Percentiles rank a stretch among this genome's conserved stretches.
phyloP scores from a whole-genome alignment of 225 moss, liverwort and hornwort species.

The Neckera pumila region DNA sequence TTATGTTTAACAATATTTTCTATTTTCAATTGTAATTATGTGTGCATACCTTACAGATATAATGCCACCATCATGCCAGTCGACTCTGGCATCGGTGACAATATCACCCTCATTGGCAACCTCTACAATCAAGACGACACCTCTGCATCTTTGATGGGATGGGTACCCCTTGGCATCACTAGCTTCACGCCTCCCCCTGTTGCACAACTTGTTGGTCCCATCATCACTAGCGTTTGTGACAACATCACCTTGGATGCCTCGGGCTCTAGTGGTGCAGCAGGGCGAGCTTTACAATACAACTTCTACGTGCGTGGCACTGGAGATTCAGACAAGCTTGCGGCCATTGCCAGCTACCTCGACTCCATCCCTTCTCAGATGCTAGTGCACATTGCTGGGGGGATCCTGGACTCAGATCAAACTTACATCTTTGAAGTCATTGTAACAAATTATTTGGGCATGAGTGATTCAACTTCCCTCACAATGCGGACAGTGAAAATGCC shows the following conservation, averaged over 20 bases:
- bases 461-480: neutral
- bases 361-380: slow-evolving; percentile 28
- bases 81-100: slow-evolving; percentile 1
- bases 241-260: slow-evolving; percentile 43
- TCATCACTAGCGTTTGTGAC: slow-evolving; percentile 18
- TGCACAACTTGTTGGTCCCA: slow-evolving; percentile 21
- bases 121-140: slow-evolving; percentile 21
- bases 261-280: slow-evolving; percentile 13
- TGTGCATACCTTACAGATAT: neutral
- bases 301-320: slow-evolving; percentile 34
- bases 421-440: slow-evolving; percentile 46
- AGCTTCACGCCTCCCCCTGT: slow-evolving; percentile 19
- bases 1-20: rapidly evolving
- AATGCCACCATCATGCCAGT: slow-evolving; percentile 35
- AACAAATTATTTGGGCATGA: slow-evolving; percentile 27
- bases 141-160: slow-evolving; percentile 14
- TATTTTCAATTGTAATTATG: neutral
- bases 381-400: slow-evolving; percentile 9
- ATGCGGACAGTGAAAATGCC: neutral
- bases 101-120: slow-evolving; percentile 2
- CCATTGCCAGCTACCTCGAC: slow-evolving; percentile 16
- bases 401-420: slow-evolving; percentile 21
- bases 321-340: slow-evolving; percentile 9
- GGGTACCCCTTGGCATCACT: slow-evolving; percentile 24
- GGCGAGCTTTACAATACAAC: slow-evolving; percentile 19